Evolutionary conservation across 768 basidiomycete genomes (phyloP).

Genomic region (Infundibulicybe gibba): DNA sequence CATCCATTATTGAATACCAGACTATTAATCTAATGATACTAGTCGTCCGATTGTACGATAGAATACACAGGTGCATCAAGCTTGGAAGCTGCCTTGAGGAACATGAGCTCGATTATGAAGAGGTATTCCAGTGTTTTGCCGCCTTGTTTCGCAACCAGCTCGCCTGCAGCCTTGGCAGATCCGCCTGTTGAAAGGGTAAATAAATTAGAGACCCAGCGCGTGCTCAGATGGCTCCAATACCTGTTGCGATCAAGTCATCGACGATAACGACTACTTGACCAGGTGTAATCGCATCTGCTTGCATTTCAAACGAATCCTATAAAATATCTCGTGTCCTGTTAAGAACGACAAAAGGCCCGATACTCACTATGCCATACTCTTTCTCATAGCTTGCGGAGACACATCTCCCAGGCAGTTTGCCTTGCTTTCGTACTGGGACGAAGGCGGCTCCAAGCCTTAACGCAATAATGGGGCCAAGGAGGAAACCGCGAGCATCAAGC

Average conservation of each 20-base stretch:
- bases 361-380: constrained; percentile 84
- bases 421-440: constrained; percentile 90
- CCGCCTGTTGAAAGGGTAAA: constrained; percentile 53
- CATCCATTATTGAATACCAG: constrained; percentile 75
- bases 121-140: constrained; percentile 89
- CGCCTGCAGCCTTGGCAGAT: constrained; percentile 89
- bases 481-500: constrained; percentile 93
- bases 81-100: constrained; percentile 71
- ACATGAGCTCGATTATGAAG: constrained; percentile 84
- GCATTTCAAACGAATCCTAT: constrained; percentile 98
- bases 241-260: constrained; percentile 96
- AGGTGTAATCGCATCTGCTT: constrained; percentile 75
- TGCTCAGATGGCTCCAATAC: constrained; percentile 37
- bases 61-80: constrained; percentile 89
- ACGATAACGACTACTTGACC: constrained; percentile 85
- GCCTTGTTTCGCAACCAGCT: constrained; percentile 79
- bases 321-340: background rate
- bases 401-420: constrained; percentile 91
- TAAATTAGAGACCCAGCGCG: background rate
- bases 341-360: background rate
- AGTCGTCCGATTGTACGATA: constrained; percentile 76
- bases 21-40: constrained; percentile 46
- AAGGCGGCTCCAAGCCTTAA: constrained; percentile 90
- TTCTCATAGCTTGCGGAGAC: constrained; percentile 77
- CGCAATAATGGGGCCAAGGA: constrained; percentile 91